These are phyloP conservation scores for Rhazya stricta DNA, from an alignment of 257 asterid genomes.

Conservation along the genomic window DNA sequence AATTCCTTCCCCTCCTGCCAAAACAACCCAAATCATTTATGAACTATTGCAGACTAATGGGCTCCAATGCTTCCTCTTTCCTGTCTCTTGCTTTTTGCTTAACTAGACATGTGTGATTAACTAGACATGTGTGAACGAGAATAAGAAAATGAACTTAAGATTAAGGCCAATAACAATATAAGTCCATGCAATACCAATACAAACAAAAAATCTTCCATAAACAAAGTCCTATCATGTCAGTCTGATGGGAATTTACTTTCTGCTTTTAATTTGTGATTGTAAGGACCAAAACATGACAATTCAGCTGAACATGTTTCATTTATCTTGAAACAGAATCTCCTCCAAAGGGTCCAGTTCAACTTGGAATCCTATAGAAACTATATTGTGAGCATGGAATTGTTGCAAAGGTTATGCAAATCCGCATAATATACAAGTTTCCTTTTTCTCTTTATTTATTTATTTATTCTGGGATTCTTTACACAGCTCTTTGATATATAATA, in stretches of 20 bases:
- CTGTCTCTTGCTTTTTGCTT: not conserved
- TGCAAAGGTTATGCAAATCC: not conserved
- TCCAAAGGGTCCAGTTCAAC: not conserved
- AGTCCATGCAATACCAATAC: not conserved
- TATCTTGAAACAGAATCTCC: not conserved
- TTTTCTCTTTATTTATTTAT: not conserved
- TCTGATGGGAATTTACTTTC: not conserved
- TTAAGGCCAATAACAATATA: not conserved
- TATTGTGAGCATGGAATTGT: not conserved
- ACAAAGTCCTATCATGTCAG: not conserved
- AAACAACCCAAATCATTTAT: not conserved
- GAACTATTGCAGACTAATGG: not conserved
- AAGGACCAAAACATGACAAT: not conserved
- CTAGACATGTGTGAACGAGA: not conserved
- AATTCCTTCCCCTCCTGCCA: not conserved
- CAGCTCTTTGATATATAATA: not conserved
- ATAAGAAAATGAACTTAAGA: no score
- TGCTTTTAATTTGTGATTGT: no score
- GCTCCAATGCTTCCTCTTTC: not conserved
- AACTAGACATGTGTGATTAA: not conserved
- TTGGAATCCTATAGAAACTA: not conserved
- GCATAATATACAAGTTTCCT: not conserved
- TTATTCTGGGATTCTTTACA: no score
- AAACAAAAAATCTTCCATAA: no score
- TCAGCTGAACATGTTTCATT: not conserved